A percentile compares a stretch with the other conserved stretches of the same genome.
phyloP scores from a whole-genome alignment of 164 flowering plant species.

The Brasenia schreberi region DNA sequence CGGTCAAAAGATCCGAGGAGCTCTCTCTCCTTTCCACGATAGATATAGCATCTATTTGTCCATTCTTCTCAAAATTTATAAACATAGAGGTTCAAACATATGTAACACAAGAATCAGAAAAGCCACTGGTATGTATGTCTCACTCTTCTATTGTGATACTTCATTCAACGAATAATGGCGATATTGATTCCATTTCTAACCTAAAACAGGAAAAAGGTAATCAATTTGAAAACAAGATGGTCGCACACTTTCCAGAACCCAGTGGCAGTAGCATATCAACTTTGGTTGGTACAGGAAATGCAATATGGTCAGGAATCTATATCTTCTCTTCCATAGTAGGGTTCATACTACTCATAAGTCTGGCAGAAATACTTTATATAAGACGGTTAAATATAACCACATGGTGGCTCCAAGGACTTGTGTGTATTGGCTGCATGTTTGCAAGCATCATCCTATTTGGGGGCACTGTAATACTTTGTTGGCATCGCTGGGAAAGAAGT shows the following conservation, averaged over 20 bases:
- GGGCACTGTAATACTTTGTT: conserved; percentile 47
- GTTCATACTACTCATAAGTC: conserved; percentile 26
- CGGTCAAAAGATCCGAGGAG: conserved; percentile 63
- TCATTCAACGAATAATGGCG: not conserved
- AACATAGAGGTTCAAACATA: conserved; percentile 51
- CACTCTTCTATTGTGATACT: not conserved
- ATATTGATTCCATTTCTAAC: not conserved
- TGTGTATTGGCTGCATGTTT: conserved; percentile 49
- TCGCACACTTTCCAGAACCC: conserved; percentile 20
- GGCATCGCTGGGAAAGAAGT: conserved; percentile 57
- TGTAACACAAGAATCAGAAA: conserved; percentile 70
- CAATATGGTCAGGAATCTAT: conserved; percentile 61
- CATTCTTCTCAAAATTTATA: conserved; percentile 33
- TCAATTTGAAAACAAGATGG: conserved; percentile 8
- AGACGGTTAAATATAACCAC: conserved; percentile 26
- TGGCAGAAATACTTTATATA: conserved; percentile 40
- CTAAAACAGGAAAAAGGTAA: conserved; percentile 67
- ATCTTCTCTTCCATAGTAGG: conserved; percentile 47
- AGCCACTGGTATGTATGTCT: conserved; percentile 36
- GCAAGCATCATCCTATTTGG: conserved; percentile 59
- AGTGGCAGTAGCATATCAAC: conserved; percentile 41
- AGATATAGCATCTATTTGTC: conserved; percentile 46
- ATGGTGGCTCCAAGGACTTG: conserved; percentile 82
- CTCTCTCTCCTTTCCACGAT: conserved; percentile 54
- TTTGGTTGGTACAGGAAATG: conserved; percentile 79